A percentile compares a stretch with the other conserved stretches of the same genome.
phyloP scores from a whole-genome alignment of 2,329 filamentous ascomycete species.

The Colletotrichum scovillei region DNA sequence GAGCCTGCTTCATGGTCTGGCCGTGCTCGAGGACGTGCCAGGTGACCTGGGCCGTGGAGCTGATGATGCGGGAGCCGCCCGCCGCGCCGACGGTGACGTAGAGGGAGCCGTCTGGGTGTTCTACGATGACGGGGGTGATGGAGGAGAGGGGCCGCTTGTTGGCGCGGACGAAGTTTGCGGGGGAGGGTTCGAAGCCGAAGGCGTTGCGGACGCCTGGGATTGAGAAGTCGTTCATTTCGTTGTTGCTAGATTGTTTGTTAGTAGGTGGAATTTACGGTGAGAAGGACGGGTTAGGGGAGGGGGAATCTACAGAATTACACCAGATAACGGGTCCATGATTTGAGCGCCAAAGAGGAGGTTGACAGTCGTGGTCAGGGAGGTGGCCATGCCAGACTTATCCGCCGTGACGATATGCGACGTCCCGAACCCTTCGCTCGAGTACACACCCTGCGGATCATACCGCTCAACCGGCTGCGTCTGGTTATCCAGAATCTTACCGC shows the following conservation, averaged over 20 bases:
- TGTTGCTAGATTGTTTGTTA: conserved; percentile 55
- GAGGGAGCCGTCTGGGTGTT: conserved; percentile 70
- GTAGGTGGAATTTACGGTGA: background rate
- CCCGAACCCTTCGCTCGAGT: conserved; percentile 76
- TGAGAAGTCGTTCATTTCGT: conserved; percentile 84
- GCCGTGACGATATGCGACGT: conserved; percentile 80
- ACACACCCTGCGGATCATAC: conserved; percentile 78
- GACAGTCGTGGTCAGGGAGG: conserved; percentile 87
- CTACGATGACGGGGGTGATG: conserved; percentile 82
- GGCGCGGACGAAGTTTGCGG: conserved; percentile 83
- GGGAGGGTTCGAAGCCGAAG: conserved; percentile 86
- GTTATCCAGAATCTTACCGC: conserved; percentile 76
- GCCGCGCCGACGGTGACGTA: conserved; percentile 80
- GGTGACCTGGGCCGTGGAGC: conserved; percentile 78
- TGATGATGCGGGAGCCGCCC: conserved; percentile 87
- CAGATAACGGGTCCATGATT: conserved; percentile 83
- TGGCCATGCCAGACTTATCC: conserved; percentile 78
- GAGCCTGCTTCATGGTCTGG: conserved; percentile 69
- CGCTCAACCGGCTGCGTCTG: conserved; percentile 76
- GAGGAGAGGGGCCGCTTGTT: conserved; percentile 87
- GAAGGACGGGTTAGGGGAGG: conserved; percentile 41
- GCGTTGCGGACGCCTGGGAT: conserved; percentile 82
- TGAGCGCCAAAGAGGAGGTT: conserved; percentile 88
- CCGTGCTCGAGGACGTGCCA: conserved; percentile 77
- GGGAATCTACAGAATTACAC: conserved; percentile 74